Conservation (phyloP, 1,284 basidiomycete species). For the Rhodotorula glutinis region DNA sequence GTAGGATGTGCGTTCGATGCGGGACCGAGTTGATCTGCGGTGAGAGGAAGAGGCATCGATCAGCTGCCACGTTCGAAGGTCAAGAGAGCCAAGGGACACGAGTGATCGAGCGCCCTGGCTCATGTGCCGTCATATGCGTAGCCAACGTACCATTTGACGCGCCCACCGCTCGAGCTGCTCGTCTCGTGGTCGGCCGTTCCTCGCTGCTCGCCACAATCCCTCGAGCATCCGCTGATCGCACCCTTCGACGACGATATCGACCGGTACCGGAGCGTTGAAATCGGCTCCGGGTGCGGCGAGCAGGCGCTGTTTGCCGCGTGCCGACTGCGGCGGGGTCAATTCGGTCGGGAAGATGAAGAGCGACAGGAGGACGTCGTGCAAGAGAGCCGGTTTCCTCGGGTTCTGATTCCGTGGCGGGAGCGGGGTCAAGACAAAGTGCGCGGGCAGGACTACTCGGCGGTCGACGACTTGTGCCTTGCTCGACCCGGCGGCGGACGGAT, state of each 20-base stretch:
- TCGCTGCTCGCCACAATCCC: slow-evolving; percentile 17
- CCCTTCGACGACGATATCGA: slow-evolving; percentile 27
- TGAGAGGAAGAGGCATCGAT: not conserved
- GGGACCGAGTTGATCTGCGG: slow-evolving; percentile 20
- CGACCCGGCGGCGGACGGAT: not conserved
- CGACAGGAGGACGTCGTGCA: slow-evolving; percentile 27
- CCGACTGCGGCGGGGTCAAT: slow-evolving; percentile 3
- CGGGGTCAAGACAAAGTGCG: slow-evolving; percentile 18
- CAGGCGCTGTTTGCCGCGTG: slow-evolving; percentile 2
- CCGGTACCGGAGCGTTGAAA: slow-evolving; percentile 12
- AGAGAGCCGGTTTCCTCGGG: not conserved
- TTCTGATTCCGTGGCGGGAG: slow-evolving; percentile 11
- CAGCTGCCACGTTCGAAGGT: not conserved
- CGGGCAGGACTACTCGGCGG: slow-evolving; percentile 18
- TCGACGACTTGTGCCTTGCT: not conserved
- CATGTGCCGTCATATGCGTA: not conserved
- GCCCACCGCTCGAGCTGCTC: slow-evolving; percentile 23
- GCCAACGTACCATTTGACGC: slow-evolving; percentile 22
- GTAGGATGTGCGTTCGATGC: slow-evolving; percentile 18
- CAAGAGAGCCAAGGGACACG: not conserved
- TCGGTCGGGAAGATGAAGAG: slow-evolving; percentile 34
- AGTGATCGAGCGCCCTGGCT: too few relatives aligned
- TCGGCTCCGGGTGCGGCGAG: not conserved
- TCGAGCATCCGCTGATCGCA: slow-evolving; percentile 10
- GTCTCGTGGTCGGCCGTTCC: slow-evolving; percentile 20